Percentiles rank a stretch among this genome's conserved stretches.
These are phyloP conservation scores for Calonectria henricotiae DNA, from an alignment of 2,329 filamentous ascomycete species.

Conservation along the genomic window DNA sequence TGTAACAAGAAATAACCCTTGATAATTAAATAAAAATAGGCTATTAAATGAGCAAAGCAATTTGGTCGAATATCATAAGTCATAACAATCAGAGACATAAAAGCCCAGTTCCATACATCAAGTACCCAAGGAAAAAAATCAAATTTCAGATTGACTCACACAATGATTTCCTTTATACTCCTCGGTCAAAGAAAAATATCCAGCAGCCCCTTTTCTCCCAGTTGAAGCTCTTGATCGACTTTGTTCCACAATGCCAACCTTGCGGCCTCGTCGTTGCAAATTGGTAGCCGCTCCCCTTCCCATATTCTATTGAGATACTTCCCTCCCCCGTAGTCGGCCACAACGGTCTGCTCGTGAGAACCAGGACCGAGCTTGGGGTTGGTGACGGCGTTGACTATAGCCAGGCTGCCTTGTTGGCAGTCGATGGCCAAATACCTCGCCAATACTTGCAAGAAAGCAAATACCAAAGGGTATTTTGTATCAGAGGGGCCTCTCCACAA, in stretches of 20 bases:
- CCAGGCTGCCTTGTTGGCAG: slow-evolving; percentile 17
- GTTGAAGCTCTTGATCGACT: background rate
- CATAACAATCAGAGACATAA: too few species aligned
- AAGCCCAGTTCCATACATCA: too few species aligned
- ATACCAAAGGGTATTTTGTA: background rate
- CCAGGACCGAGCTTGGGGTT: background rate
- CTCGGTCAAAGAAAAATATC: background rate
- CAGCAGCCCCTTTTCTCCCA: background rate
- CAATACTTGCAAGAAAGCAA: background rate
- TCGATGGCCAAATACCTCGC: background rate
- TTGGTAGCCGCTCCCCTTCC: background rate
- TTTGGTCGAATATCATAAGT: too few species aligned
- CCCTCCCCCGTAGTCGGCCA: background rate
- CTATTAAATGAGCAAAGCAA: too few species aligned
- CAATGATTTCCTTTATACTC: too few species aligned
- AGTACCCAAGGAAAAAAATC: too few species aligned
- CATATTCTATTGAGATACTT: slow-evolving; percentile 29
- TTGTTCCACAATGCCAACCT: slow-evolving; percentile 9
- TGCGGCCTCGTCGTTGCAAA: slow-evolving; percentile 15
- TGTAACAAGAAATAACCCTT: too few species aligned
- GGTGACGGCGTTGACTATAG: slow-evolving; percentile 24
- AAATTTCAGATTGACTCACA: too few species aligned
- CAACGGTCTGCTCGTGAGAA: background rate
- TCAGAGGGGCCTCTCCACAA: background rate
- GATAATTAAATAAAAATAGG: too few species aligned